Conservation (phyloP, 345 rosid species). For the Brassica incana region DNA sequence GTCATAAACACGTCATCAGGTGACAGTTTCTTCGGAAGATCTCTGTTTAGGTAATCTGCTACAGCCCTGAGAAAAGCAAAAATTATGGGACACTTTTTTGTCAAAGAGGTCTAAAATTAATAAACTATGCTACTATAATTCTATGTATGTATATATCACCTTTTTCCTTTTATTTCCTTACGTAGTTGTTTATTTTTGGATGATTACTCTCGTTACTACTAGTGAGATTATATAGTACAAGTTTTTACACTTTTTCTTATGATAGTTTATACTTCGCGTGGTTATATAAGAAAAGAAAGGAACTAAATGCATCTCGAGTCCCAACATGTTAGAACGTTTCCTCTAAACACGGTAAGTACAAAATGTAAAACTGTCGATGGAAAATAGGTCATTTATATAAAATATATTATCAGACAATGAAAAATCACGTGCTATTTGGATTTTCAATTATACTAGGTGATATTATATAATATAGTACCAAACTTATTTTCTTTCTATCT, state of each 20-base stretch:
- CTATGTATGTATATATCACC: conserved; percentile 32
- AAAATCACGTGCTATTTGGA: neutral
- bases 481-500: too few species aligned
- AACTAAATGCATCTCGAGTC: neutral
- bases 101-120: neutral
- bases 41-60: too few species aligned
- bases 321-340: neutral
- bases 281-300: neutral
- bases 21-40: too few species aligned
- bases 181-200: neutral
- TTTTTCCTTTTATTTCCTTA: conserved; percentile 4
- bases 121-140: neutral
- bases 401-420: too few species aligned
- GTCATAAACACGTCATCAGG: conserved; percentile 22
- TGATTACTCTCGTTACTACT: conserved; percentile 1
- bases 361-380: neutral
- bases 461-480: too few species aligned
- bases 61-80: too few species aligned
- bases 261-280: neutral
- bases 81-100: too few species aligned
- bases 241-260: neutral
- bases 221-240: conserved; percentile 7
- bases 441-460: too few species aligned
- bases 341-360: neutral
- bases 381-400: neutral